phyloP scores from a whole-genome alignment of 768 basidiomycete genomes.

The Rhodotorula graminis region DNA sequence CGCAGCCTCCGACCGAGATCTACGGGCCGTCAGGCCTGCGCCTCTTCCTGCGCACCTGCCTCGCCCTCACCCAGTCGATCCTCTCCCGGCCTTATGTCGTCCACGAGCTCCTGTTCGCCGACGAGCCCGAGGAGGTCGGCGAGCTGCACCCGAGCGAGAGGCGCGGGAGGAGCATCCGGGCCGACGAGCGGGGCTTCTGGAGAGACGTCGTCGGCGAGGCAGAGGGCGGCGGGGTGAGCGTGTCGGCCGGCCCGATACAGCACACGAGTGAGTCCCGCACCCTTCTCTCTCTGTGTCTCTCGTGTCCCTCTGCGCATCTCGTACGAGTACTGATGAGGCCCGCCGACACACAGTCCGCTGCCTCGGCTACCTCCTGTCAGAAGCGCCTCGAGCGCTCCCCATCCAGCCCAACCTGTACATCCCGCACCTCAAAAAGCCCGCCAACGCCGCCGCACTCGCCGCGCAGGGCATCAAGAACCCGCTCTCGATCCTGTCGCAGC shows the following conservation, averaged over 20 bases:
- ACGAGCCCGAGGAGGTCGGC: slow-evolving; percentile 52
- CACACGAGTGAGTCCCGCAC: slow-evolving; percentile 62
- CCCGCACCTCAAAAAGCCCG: slow-evolving; percentile 55
- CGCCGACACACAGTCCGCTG: slow-evolving; percentile 58
- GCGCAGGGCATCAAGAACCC: slow-evolving; percentile 54
- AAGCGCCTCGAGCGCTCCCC: slow-evolving; percentile 65
- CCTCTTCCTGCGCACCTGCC: slow-evolving; percentile 63
- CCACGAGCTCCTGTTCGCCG: slow-evolving; percentile 65
- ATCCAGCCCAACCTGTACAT: slow-evolving; percentile 65
- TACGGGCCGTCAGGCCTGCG: slow-evolving; percentile 78
- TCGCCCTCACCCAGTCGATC: slow-evolving; percentile 63
- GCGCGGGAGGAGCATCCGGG: slow-evolving; percentile 59
- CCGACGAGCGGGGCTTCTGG: slow-evolving; percentile 64
- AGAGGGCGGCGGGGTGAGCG: slow-evolving; percentile 52
- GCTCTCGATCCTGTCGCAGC: slow-evolving; percentile 63
- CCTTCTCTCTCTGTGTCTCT: background rate
- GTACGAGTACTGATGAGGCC: too few relatives aligned
- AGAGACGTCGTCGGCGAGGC: slow-evolving; percentile 52
- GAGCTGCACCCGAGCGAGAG: slow-evolving; percentile 63
- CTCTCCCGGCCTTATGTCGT: slow-evolving; percentile 64
- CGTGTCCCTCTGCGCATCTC: background rate
- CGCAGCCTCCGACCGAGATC: slow-evolving; percentile 61
- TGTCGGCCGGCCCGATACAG: slow-evolving; percentile 66
- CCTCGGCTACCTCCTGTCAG: slow-evolving; percentile 70
- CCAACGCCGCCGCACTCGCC: slow-evolving; percentile 40